Evolutionary conservation across 257 asterid genomes (phyloP), one percentile per base, ranked within the genome.

Genomic region (Verbena officinalis): DNA sequence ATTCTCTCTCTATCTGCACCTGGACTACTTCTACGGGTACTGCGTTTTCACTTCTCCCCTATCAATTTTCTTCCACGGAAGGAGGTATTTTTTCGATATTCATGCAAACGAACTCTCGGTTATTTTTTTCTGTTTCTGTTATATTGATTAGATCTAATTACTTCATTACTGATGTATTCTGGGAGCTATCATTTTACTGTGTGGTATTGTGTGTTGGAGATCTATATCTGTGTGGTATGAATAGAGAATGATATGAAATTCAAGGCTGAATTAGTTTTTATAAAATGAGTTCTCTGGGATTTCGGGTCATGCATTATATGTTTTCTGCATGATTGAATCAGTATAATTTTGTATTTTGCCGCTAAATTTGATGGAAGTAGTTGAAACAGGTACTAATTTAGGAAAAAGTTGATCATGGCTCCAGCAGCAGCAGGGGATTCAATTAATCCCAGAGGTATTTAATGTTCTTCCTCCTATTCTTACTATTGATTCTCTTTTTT

Each of bases 391-490:
- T 20, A 27, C 3, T 16, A 30, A 55, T 27, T 59, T 6, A 53
- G 21, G 13, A 9, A 30, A 10, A 66, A 42, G 56, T 36, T 43
- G 23, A 66, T 54, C 60, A 68, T 59, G 67, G 55, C 67, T 68
- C 73, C 67, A 49, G 66, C 60, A n/a, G 51, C 54, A 23, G 73
- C 67, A 68, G 55, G 61, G 54, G 73, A 68, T 38, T 59, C 67
- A 12, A 68, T 68, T 49, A 68, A 68, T 38, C 73, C 73, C 11
- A 68, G 62, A 62, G 73, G 73, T 68, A 59, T 10, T 27, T 44
- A n/a, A 27, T 16, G 7, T 15, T 7, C 7, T 15, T 2, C 40
- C 33, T 27, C 33, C 33, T 27, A 2, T 27, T 27, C 5, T 27
- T 27, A 27, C 5, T 27, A 2, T 27, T 27, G 33, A n/a, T 27